Conservation (phyloP, 805 yeast species). For the Nakazawaea holstii region DNA sequence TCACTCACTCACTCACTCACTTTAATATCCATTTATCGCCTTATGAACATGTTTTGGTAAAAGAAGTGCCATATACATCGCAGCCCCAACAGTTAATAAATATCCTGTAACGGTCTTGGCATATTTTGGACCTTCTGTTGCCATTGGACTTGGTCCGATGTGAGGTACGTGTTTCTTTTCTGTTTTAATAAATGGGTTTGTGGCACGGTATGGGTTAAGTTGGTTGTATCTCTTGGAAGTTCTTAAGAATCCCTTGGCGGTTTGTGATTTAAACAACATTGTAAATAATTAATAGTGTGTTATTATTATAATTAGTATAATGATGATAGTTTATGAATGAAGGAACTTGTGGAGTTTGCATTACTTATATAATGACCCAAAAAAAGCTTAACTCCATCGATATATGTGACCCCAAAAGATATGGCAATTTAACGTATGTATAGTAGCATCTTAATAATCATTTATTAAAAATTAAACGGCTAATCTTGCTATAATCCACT, state of each 20-base stretch:
- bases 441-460: no score
- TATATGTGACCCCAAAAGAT: no score
- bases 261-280: no score
- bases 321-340: no score
- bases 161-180: background rate
- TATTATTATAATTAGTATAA: no score
- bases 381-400: no score
- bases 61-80: background rate
- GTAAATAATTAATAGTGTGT: no score
- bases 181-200: background rate
- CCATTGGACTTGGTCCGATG: background rate
- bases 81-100: background rate
- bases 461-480: no score
- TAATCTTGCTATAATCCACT: background rate
- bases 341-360: no score
- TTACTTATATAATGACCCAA: no score
- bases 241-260: background rate
- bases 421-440: no score
- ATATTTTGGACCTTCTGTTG: background rate
- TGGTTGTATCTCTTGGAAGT: background rate
- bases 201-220: background rate
- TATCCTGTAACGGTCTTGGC: constrained; percentile 1
- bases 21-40: background rate
- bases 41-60: constrained; percentile 5
- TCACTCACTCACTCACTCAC: no score